These are phyloP conservation scores for Speleostelium caveatum DNA, from an alignment of 78 protist species.

Conservation along the genomic window DNA sequence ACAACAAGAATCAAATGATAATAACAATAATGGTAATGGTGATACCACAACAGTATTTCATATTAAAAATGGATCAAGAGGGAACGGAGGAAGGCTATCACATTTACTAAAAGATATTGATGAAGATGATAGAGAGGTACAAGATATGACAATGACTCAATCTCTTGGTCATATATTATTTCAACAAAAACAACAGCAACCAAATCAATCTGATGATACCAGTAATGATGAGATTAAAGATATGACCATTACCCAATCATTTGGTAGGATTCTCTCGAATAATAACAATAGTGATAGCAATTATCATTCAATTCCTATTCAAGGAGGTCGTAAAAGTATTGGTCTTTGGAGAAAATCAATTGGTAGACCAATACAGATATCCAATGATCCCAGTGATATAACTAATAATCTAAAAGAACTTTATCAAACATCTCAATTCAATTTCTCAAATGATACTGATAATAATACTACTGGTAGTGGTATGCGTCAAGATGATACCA, in stretches of 20 bases:
- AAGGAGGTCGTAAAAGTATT: not conserved
- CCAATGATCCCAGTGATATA: not conserved
- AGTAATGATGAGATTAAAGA: not conserved
- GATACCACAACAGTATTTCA: conserved; percentile 30
- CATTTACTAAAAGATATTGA: conserved; percentile 3
- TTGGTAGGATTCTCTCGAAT: not conserved
- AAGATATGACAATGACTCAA: conserved; percentile 38
- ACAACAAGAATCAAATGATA: conserved; percentile 6
- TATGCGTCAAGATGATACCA: not conserved
- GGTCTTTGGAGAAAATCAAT: not conserved
- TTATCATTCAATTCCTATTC: not conserved
- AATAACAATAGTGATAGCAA: not conserved
- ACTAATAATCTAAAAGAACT: not conserved
- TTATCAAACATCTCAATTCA: not conserved
- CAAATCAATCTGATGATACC: not conserved
- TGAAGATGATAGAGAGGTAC: not conserved
- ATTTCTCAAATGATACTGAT: not conserved
- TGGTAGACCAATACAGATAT: too few species aligned
- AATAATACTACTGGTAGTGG: too few species aligned
- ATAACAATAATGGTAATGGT: not conserved
- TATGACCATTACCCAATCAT: conserved; percentile 28
- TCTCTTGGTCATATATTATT: conserved; percentile 15
- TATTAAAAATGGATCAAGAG: conserved; percentile 30
- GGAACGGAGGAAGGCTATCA: conserved; percentile 43
- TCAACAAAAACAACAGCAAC: conserved; percentile 4